Evolutionary conservation across 148 eudicot genomes (phyloP).

Genomic region (Rhododendron kiyosumense): DNA sequence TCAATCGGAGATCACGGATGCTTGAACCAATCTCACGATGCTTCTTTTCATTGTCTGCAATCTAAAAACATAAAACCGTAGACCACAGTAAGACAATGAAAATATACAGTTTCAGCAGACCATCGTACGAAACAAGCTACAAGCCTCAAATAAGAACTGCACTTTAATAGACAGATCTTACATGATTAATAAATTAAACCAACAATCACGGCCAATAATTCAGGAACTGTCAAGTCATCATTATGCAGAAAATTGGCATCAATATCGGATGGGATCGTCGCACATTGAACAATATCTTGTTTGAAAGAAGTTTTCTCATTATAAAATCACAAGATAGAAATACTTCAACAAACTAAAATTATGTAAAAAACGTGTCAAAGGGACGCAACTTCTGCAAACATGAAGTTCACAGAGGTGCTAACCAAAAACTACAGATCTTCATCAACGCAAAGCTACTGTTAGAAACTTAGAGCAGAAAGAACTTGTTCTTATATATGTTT

Average conservation of each 20-base stretch:
- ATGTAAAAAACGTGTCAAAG: background rate
- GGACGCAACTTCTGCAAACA: background rate
- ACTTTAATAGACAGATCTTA: background rate
- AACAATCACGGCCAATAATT: background rate
- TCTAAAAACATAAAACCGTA: constrained; percentile 32
- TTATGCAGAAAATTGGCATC: background rate
- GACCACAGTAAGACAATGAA: background rate
- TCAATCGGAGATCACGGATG: constrained; percentile 44
- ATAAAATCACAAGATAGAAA: background rate
- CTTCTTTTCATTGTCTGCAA: constrained; percentile 40
- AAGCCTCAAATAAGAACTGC: constrained; percentile 3
- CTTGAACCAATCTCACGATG: constrained; percentile 27
- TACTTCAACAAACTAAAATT: background rate
- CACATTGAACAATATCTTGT: background rate
- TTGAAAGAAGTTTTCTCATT: background rate
- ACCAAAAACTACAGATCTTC: background rate
- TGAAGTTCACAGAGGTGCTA: background rate
- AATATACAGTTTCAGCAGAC: background rate
- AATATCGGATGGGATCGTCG: background rate
- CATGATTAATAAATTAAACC: background rate
- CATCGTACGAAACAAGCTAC: background rate
- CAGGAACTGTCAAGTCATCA: background rate
- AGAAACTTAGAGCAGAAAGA: background rate
- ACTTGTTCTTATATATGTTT: background rate
- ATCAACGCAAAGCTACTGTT: background rate